A percentile compares a stretch with the other conserved stretches of the same genome.
Conservation (phyloP, 2,329 filamentous ascomycete species). For the Mycocentrospora acerina region DNA sequence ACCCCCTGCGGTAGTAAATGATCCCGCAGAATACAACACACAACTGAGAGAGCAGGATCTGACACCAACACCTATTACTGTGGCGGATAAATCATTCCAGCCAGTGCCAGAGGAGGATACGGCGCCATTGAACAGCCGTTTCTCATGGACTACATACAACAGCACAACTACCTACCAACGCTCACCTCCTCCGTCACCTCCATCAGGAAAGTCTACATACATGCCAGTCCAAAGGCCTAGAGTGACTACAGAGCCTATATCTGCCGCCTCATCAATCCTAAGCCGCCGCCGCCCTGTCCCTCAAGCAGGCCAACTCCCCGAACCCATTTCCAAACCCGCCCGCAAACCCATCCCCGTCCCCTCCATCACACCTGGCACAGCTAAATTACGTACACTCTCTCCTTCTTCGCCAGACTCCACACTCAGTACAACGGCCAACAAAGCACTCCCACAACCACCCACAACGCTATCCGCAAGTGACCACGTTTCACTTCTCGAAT, state of each 20-base stretch:
- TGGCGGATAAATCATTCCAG: slow-evolving; percentile 20
- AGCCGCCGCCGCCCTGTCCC: slow-evolving; percentile 36
- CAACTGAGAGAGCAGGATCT: slow-evolving; percentile 18
- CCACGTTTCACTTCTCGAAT: slow-evolving; percentile 40
- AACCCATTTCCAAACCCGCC: slow-evolving; percentile 8
- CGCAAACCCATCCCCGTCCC: slow-evolving; percentile 32
- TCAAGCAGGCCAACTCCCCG: slow-evolving; percentile 22
- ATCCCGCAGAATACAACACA: slow-evolving; percentile 12
- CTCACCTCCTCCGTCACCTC: slow-evolving; percentile 47
- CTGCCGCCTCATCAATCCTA: slow-evolving; percentile 32
- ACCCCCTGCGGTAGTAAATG: slow-evolving; percentile 12
- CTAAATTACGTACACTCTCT: slow-evolving; percentile 16
- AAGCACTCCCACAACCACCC: slow-evolving; percentile 43
- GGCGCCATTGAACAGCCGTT: slow-evolving; percentile 24
- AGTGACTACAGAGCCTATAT: slow-evolving; percentile 26
- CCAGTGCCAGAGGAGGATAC: slow-evolving; percentile 25
- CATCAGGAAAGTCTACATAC: slow-evolving; percentile 36
- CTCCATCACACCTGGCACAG: slow-evolving; percentile 15
- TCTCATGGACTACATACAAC: slow-evolving; percentile 36
- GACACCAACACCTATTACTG: slow-evolving; percentile 30
- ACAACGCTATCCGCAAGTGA: slow-evolving; percentile 36
- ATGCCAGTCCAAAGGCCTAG: slow-evolving; percentile 8
- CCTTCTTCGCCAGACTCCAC: slow-evolving; percentile 29
- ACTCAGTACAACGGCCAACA: slow-evolving; percentile 29
- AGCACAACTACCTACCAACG: slow-evolving; percentile 44